Evolutionary conservation across 768 basidiomycete species (phyloP).

Genomic region (Auriscalpium microsporum): DNA sequence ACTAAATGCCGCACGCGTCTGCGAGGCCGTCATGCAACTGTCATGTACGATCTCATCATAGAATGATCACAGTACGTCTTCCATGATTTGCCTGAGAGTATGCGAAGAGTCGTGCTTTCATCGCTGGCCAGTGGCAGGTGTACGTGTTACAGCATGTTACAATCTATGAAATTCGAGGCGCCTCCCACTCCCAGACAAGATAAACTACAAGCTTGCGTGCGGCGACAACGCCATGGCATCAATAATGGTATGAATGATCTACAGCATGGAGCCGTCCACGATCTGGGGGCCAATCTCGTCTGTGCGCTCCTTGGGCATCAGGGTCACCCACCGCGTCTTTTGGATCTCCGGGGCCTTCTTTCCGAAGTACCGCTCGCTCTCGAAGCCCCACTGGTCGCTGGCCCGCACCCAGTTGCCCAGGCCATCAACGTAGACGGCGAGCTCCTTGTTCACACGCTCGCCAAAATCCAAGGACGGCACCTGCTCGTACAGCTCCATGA

Average conservation of each 20-base stretch:
- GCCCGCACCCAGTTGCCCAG: slow-evolving; percentile 38
- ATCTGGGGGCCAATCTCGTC: slow-evolving; percentile 13
- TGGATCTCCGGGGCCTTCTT: slow-evolving; percentile 11
- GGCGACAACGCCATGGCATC: no score
- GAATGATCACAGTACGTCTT: no score
- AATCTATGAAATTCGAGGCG: no score
- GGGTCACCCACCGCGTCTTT: slow-evolving; percentile 11
- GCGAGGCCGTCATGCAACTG: no score
- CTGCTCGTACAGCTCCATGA: slow-evolving; percentile 21
- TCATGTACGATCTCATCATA: no score
- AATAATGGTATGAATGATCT: not conserved
- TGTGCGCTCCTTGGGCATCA: slow-evolving; percentile 10
- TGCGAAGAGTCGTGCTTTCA: no score
- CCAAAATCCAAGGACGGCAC: slow-evolving; percentile 27
- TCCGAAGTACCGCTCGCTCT: slow-evolving; percentile 20
- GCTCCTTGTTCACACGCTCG: slow-evolving; percentile 26
- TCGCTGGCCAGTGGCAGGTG: no score
- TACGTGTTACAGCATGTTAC: no score
- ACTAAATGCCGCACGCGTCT: no score
- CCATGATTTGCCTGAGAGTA: no score
- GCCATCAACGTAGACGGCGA: slow-evolving; percentile 31
- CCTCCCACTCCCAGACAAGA: no score
- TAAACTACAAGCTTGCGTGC: no score
- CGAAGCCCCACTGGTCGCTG: slow-evolving; percentile 35
- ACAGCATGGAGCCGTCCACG: slow-evolving; percentile 10